These are phyloP conservation scores for Phytophthora capsici DNA, from an alignment of 352 stramenopile species.

Conservation along the genomic window DNA sequence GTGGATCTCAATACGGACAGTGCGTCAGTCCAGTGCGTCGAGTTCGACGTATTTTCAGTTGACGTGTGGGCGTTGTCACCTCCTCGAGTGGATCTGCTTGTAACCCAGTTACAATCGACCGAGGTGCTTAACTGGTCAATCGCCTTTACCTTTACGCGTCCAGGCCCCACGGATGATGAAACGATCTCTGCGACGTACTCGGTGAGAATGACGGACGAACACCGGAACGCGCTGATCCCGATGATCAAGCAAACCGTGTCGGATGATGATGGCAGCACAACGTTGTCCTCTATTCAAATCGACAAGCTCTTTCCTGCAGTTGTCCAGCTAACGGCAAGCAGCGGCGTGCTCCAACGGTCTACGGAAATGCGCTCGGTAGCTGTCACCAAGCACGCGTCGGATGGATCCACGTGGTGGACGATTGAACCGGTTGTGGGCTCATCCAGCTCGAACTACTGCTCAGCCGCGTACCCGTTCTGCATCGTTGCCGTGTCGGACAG, in stretches of 20 bases:
- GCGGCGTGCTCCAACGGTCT: conserved; percentile 62
- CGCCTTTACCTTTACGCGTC: conserved; percentile 68
- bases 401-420: conserved; percentile 73
- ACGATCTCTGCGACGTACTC: conserved; percentile 62
- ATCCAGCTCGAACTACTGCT: conserved; percentile 53
- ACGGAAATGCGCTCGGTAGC: conserved; percentile 58
- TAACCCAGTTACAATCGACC: conserved; percentile 74
- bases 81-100: conserved; percentile 71
- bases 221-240: conserved; percentile 68
- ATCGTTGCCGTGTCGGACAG: conserved; percentile 87
- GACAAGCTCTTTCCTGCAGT: conserved; percentile 61
- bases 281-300: conserved; percentile 55
- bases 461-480: conserved; percentile 63
- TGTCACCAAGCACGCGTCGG: conserved; percentile 63
- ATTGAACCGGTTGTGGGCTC: conserved; percentile 49
- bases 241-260: conserved; percentile 77
- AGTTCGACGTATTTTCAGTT: conserved; percentile 79
- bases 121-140: conserved; percentile 79
- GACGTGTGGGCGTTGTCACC: conserved; percentile 81
- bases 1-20: conserved; percentile 71
- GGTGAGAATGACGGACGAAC: conserved; percentile 50
- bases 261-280: conserved; percentile 35
- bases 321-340: conserved; percentile 77
- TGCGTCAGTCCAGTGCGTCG: conserved; percentile 77
- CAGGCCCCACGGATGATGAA: conserved; percentile 67